phyloP scores from a whole-genome alignment of 202 grass and related monocot species.

The Panicum virgatum region DNA sequence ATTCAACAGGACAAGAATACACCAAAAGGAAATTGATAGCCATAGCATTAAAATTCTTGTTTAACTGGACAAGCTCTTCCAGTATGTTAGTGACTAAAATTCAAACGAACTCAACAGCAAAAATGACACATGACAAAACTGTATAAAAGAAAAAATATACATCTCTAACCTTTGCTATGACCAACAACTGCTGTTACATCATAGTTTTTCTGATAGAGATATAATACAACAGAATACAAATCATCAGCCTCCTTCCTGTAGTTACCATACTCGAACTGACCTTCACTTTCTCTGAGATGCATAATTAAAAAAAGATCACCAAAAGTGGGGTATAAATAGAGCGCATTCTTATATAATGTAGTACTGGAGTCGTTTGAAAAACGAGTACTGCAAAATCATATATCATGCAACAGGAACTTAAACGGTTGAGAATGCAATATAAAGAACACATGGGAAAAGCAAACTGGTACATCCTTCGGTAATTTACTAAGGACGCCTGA shows the following conservation, averaged over 20 bases:
- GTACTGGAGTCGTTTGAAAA: no score
- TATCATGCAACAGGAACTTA: neutral
- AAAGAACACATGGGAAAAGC: neutral
- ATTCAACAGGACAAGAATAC: constrained; percentile 2
- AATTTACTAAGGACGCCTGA: neutral
- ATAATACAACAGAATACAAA: constrained; percentile 65
- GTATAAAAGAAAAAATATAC: constrained; percentile 4
- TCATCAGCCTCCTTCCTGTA: constrained; percentile 87
- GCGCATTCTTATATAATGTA: neutral
- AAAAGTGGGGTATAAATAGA: neutral
- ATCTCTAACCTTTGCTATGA: constrained; percentile 84
- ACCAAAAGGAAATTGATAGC: neutral
- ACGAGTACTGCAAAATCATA: no score
- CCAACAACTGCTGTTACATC: constrained; percentile 73
- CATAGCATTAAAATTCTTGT: neutral
- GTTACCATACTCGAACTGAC: constrained; percentile 76
- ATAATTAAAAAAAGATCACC: constrained; percentile 11
- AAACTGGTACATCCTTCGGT: neutral
- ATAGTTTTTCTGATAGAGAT: constrained; percentile 68
- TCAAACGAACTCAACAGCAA: neutral
- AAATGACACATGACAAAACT: neutral
- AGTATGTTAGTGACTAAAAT: neutral
- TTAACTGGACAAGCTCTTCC: constrained; percentile 27
- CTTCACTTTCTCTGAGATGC: constrained; percentile 80
- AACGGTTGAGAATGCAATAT: neutral